Evolutionary conservation across 306 rosid species (phyloP), one percentile per base, ranked within the genome.

Genomic region (Carpinus viminea): DNA sequence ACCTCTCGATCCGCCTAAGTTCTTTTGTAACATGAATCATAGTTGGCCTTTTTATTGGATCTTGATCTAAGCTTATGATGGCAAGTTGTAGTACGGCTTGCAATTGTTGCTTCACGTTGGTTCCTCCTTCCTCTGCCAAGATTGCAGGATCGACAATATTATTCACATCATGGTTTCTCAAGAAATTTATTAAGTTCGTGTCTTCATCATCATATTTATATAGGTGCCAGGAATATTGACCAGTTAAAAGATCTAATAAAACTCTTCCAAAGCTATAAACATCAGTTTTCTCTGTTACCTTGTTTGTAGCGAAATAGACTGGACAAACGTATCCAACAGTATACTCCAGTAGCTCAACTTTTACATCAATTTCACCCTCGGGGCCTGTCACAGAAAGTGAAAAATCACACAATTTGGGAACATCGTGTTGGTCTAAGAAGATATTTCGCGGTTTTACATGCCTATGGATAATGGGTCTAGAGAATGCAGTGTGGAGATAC

Each of bases 341-440:
- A 8, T 41, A 41, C 8, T 41, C 45, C 45, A 0, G 8, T 41
- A 41, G 8, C 45, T 41, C 45, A 8, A 16, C 59, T 3, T 45
- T 7, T 1, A 80, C 79, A 64, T 74, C 46, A 7, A 41, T 69
- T 80, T 74, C 21, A 17, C 62, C 73, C 18, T 36, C 69, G 0
- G 76, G 83, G 70, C 56, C 74, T 21, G 84, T 51, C 5, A 75
- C 3, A 3, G 80, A 50, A 4, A 4, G 4, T 68, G 28, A 53
- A 70, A 80, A 80, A 1, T 74, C 20, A 1, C 38, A 64, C 69
- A 73, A 56, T 47, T 73, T 73, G 48, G 68, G 57, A 41, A n/a
- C 57, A 11, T 28, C 46, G 2, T 73, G 52, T 47, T 47, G 21
- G 46, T 68, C 80, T 43, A 80, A 69, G 71, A 68, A 74, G 54